Evolutionary conservation across 352 stramenopile genomes (phyloP), one percentile per base, ranked within the genome.

Genomic region (Globisporangium sylvaticum): DNA sequence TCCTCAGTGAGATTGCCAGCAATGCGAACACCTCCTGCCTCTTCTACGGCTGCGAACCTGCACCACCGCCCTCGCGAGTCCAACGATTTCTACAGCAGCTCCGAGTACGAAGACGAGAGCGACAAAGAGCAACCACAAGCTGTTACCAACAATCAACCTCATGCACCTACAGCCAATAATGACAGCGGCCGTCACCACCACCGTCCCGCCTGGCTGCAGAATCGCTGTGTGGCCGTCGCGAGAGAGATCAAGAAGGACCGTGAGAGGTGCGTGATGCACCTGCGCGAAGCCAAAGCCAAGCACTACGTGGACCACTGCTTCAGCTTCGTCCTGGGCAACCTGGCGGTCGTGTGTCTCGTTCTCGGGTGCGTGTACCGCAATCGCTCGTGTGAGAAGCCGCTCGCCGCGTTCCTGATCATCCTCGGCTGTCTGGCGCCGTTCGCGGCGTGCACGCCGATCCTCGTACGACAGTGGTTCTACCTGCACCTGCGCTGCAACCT

Each of bases 391-490:
- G 58, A 67, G 4, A 78, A 79, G 65, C 73, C 73, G n/a, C 68
- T 83, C 12, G 56, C 63, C 5, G 54, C 60, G 25, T 79, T 79
- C 37, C 66, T 81, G 4, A 29, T 76, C 5, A 57, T 79, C 20
- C 57, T 79, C 5, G 76, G 73, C 8, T 63, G 69, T n/a, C 53
- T 83, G 4, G 67, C 71, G 2, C 64, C 70, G n/a, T 77, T 77
- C 54, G 73, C 76, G 0, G 71, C 69, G 9, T 77, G 66, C 57
- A 57, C 74, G 0, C 73, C 73, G 18, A 70, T 83, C 22, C 64
- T 83, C 6, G 25, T 79, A 12, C 73, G 76, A 5, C 71, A 81
- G 59, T 83, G 76, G 71, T 66, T 83, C 53, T 81, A 83, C 32
- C 66, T 83, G 42, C 69, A 81, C 34, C 56, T 77, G 10, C 71